Conservation (phyloP, 768 basidiomycete species). For the Agaricus sinodeliciosus region DNA sequence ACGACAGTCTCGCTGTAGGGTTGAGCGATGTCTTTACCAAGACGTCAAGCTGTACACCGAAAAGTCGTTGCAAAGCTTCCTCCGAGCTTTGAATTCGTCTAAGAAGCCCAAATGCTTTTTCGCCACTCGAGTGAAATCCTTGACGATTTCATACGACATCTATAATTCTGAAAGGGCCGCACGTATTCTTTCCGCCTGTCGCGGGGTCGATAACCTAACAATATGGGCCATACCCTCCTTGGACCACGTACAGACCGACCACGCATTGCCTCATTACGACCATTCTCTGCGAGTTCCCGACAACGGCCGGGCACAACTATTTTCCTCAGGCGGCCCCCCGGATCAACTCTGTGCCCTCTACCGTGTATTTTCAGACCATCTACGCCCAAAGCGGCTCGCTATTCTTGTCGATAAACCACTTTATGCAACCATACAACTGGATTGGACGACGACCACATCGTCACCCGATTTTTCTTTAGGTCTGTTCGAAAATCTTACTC, state of each 20-base stretch:
- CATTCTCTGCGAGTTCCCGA: neutral
- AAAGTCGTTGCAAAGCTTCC: constrained; percentile 26
- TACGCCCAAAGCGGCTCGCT: constrained; percentile 26
- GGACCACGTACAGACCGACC: neutral
- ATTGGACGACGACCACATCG: neutral
- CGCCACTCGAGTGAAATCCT: constrained; percentile 27
- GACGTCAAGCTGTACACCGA: constrained; percentile 26
- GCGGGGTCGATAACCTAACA: constrained; percentile 26
- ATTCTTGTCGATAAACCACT: constrained; percentile 22
- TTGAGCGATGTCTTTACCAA: constrained; percentile 29
- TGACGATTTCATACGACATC: constrained; percentile 30
- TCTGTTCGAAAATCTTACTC: constrained; percentile 30
- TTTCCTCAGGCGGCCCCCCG: constrained; percentile 1
- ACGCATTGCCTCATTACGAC: neutral
- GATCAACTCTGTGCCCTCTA: constrained; percentile 12
- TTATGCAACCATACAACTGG: constrained; percentile 9
- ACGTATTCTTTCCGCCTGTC: constrained; percentile 27
- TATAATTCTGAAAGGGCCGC: constrained; percentile 22
- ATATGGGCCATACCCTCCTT: constrained; percentile 26
- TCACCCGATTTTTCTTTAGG: constrained; percentile 17
- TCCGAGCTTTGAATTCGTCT: constrained; percentile 31
- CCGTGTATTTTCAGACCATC: constrained; percentile 15
- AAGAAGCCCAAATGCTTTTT: constrained; percentile 27
- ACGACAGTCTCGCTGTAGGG: constrained; percentile 18
- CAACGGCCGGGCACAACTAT: neutral